Evolutionary conservation across 2,329 filamentous ascomycete genomes (phyloP), one percentile per base, ranked within the genome.

Genomic region (Aphanocladium album): DNA sequence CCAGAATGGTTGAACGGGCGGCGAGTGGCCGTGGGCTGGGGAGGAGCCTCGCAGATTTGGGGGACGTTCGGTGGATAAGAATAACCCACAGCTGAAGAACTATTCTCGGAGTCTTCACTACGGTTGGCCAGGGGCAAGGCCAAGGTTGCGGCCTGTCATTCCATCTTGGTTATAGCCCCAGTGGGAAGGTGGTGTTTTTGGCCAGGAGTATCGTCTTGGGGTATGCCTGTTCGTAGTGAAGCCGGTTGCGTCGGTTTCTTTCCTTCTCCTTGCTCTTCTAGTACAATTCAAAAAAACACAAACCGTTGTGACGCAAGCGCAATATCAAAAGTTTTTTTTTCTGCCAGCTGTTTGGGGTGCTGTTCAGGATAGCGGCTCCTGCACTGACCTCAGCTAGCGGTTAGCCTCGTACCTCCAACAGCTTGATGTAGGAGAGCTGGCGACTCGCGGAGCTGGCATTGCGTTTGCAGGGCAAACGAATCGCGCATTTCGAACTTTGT

Each of bases 111-210:
- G 30, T 37, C 30, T 37, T 25, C 43, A 25, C 30, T 57, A 5
- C 27, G 27, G 23, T 16, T 11, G 19, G 25, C 35, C 25, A 43
- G 47, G 43, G 55, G 56, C 33, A n/a, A 43, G 56, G 23, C 56
- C 56, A 45, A 27, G 56, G n/a, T 3, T 50, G 12, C 12, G 39
- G 57, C 25, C 46, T n/a, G 47, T 23, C 37, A 33, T n/a, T 52
- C 49, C 57, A 53, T 59, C 57, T 53, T 46, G 49, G 57, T 37
- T 59, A 59, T 45, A 53, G 57, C 57, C 43, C 57, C 49, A 46
- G 25, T 11, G 43, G 21, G 21, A 14, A 37, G 35, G 19, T 37
- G n/a, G 41, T 35, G 41, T 37, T 43, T n/a, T 43, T 57, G 8
- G 39, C 27, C 30, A 3, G 6, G n/a, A 55, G 27, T 16, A 5